Percentiles rank a stretch among this genome's conserved stretches.
phyloP scores from a whole-genome alignment of 805 yeast species.

The Candida namnaoensis region DNA sequence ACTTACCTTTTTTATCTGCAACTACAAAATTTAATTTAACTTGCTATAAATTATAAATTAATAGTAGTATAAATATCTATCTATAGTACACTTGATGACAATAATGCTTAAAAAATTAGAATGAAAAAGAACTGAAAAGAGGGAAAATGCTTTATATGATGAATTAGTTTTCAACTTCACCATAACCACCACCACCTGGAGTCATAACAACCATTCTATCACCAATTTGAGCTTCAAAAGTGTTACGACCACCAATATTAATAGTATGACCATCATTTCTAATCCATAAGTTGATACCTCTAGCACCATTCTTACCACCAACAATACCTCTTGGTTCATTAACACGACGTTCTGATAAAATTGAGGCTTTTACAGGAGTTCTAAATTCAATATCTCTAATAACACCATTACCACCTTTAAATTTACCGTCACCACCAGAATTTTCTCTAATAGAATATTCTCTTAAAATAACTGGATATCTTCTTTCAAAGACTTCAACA shows the following conservation, averaged over 20 bases:
- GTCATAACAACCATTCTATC: conserved; percentile 62
- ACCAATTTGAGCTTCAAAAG: conserved; percentile 47
- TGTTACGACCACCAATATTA: conserved; percentile 66
- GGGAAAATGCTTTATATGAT: no score
- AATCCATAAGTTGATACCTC: conserved; percentile 61
- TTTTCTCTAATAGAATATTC: conserved; percentile 61
- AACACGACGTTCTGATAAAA: conserved; percentile 79
- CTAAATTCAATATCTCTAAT: conserved; percentile 78
- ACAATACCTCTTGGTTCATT: conserved; percentile 78
- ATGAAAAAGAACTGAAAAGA: neutral
- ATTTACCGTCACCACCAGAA: conserved; percentile 77
- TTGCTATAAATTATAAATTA: no score
- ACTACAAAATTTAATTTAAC: no score
- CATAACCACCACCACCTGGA: conserved; percentile 88
- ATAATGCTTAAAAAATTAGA: no score
- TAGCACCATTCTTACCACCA: conserved; percentile 71
- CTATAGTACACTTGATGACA: no score
- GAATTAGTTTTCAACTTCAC: conserved; percentile 18
- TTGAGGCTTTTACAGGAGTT: conserved; percentile 64
- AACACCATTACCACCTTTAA: conserved; percentile 80
- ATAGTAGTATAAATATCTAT: no score
- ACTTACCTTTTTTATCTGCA: no score
- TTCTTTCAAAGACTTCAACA: conserved; percentile 78
- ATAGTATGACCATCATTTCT: conserved; percentile 25
- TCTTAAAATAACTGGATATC: conserved; percentile 75